These are phyloP conservation scores for Candida pseudofarinosa DNA, from an alignment of 805 yeast species.

Conservation along the genomic window DNA sequence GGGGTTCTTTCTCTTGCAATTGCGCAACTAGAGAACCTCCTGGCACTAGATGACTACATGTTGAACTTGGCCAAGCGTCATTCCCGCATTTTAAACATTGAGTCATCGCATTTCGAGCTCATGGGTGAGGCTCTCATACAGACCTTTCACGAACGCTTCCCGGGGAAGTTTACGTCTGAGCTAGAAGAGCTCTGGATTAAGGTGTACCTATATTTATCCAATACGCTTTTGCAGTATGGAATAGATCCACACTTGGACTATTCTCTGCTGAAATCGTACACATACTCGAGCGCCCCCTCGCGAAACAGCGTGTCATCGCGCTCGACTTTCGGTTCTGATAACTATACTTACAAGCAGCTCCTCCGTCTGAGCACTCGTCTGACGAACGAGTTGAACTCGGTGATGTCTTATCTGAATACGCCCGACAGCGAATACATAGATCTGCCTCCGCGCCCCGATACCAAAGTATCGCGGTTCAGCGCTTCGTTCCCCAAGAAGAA, in stretches of 20 bases:
- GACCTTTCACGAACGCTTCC: constrained; percentile 65
- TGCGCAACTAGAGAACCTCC: constrained; percentile 56
- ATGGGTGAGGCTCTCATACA: constrained; percentile 71
- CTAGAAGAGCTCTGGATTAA: constrained; percentile 70
- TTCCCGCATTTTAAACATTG: constrained; percentile 69
- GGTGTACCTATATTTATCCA: constrained; percentile 63
- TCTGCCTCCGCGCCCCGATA: neutral
- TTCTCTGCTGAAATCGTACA: neutral
- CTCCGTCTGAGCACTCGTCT: constrained; percentile 1
- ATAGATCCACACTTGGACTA: constrained; percentile 37
- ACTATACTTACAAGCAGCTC: neutral
- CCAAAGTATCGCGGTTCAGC: neutral
- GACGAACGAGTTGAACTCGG: neutral
- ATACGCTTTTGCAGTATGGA: constrained; percentile 60
- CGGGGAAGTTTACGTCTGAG: constrained; percentile 49
- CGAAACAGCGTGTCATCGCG: neutral
- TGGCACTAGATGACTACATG: constrained; percentile 55
- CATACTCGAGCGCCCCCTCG: neutral
- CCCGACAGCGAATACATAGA: neutral
- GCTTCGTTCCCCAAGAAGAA: constrained; percentile 1
- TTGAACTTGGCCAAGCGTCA: constrained; percentile 69
- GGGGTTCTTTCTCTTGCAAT: constrained; percentile 72
- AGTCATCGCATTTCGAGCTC: constrained; percentile 59
- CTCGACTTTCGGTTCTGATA: neutral
- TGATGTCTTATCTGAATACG: neutral